Evolutionary conservation across 352 stramenopile genomes (phyloP).

Genomic region (Globisporangium recalcitrans): DNA sequence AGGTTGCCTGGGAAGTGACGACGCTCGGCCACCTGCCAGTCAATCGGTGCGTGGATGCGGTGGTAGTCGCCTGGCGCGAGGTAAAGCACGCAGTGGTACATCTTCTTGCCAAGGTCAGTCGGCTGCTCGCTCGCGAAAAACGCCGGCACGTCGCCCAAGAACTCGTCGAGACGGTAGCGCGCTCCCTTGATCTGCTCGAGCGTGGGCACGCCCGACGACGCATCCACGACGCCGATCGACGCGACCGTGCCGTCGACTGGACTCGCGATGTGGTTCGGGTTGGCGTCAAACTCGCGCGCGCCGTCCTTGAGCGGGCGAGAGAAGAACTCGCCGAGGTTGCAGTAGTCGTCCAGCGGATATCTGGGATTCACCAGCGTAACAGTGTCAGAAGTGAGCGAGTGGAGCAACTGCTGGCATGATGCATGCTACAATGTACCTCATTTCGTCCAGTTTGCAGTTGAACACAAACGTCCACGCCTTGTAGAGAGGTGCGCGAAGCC

Average conservation of each 20-base stretch:
- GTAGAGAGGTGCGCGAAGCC: conserved; percentile 70
- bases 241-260: conserved; percentile 62
- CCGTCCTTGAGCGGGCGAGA: conserved; percentile 74
- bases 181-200: conserved; percentile 81
- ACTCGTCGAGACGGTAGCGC: conserved; percentile 80
- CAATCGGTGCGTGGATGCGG: conserved; percentile 76
- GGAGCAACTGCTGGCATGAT: neutral
- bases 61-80: conserved; percentile 85
- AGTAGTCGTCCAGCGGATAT: conserved; percentile 65
- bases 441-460: conserved; percentile 81
- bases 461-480: conserved; percentile 79
- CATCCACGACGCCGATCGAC: conserved; percentile 49
- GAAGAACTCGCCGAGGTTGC: conserved; percentile 83
- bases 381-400: no score
- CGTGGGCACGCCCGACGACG: conserved; percentile 39
- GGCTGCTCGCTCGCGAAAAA: conserved; percentile 41
- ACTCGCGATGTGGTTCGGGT: conserved; percentile 31
- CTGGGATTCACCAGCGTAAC: conserved; percentile 10
- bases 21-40: conserved; percentile 69
- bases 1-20: conserved; percentile 82
- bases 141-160: conserved; percentile 53
- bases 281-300: conserved; percentile 35
- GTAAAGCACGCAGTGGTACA: conserved; percentile 82
- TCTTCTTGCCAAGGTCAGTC: conserved; percentile 35
- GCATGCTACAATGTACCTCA: conserved; percentile 29